These are phyloP conservation scores for Medicago truncatula DNA, from an alignment of 306 rosid genomes.

Conservation along the genomic window MtrunA17r5.0-ANR NC_053042.1:50788001-50788500, in stretches of 20 bases:
- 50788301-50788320: not conserved
- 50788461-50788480: not conserved
- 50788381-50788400: not conserved
- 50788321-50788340: not conserved
- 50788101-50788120: no score
- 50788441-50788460: not conserved
- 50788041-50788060: not conserved
- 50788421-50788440: not conserved
- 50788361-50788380: no score
- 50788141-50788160: no score
- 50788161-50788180: not conserved
- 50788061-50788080: not conserved
- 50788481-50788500: not conserved
- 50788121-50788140: not conserved
- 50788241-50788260: no score
- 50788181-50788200: not conserved
- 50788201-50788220: not conserved
- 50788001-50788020: not conserved
- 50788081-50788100: not conserved
- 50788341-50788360: not conserved
- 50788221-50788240: no score
- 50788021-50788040: not conserved
- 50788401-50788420: not conserved
- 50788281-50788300: not conserved
- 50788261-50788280: no score